Base-by-base conservation (phyloP, 148 eudicot genomes). In the Dianthus caryophyllus region DNA sequence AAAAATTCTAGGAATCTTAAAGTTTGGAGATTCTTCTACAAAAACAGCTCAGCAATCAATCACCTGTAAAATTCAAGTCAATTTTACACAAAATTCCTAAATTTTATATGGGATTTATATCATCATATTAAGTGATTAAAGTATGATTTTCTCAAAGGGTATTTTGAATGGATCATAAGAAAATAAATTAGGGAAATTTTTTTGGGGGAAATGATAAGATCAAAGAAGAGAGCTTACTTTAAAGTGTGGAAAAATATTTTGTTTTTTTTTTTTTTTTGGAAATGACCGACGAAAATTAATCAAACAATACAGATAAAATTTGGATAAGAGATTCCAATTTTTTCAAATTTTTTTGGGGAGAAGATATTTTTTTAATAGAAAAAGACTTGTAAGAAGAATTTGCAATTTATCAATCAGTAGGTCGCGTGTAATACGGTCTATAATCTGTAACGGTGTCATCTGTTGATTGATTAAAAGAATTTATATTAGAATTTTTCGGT, bases 261-360 rank as follows among this genome's bases (percentile, higher is more conserved):
- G 36, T 46, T 69, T 33, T 33, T 33, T 2, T 33, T 33, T 33
- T 33, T 33, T 33, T 2, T 33, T 33, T 33, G 55, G n/a, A 26
- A 69, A 46, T 25, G 54, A 65, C 63, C 69, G 61, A 57, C 51
- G 50, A 51, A 70, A 64, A 39, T 44, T 46, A 57, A 69, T 75
- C 29, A 64, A 75, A 27, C 46, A 29, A 70, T 36, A 8, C 3
- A 49, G 78, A 70, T 70, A 70, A 75, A 56, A 8, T 60, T 63
- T 71, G 79, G 79, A 76, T 71, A 76, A 76, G 79, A 76, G 79
- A 71, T 76, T 71, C 75, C 57, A 30, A 25, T 49, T 59, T 9
- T 21, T 64, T 24, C 21, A n/a, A n/a, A 17, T 20, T 25, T 64
- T 54, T 30, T 18, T 39, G 50, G 21, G 5, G 39, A 11, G 20